Evolutionary conservation across 768 basidiomycete species (phyloP).

Genomic region (Leucocoprinus birnbaumii): DNA sequence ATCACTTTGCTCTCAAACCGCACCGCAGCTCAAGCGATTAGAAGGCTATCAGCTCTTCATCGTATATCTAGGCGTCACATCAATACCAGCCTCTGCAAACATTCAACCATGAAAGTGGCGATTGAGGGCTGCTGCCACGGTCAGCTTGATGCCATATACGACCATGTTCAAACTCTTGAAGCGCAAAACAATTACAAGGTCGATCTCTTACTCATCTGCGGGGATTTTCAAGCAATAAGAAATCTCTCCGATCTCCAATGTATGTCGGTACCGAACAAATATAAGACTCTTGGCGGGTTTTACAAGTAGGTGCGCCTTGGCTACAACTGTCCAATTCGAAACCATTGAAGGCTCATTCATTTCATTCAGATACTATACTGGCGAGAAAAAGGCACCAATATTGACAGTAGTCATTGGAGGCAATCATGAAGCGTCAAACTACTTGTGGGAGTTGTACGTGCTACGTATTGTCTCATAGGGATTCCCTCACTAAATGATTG

Average conservation of each 20-base stretch:
- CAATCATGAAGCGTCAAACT: constrained; percentile 96
- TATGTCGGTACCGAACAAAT: constrained; percentile 92
- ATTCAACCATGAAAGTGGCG: constrained; percentile 5
- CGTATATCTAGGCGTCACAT: not conserved
- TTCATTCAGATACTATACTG: constrained; percentile 75
- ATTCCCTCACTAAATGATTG: not conserved
- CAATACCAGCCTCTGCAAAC: not conserved
- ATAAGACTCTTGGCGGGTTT: constrained; percentile 81
- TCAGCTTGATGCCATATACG: constrained; percentile 84
- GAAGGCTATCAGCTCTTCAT: not conserved
- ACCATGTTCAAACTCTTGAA: constrained; percentile 64
- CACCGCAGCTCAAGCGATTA: not conserved
- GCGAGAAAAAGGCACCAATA: constrained; percentile 76
- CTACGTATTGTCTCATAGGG: not conserved
- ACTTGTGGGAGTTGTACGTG: constrained; percentile 91
- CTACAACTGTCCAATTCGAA: not conserved
- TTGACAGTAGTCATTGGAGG: constrained; percentile 95
- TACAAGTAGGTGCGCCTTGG: constrained; percentile 52
- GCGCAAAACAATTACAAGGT: constrained; percentile 59
- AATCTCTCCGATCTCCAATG: constrained; percentile 82
- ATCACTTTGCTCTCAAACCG: not conserved
- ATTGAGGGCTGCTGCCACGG: constrained; percentile 78
- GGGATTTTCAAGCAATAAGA: constrained; percentile 93
- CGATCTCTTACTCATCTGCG: constrained; percentile 88
- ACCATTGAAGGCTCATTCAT: not conserved